Percentiles rank a stretch among this genome's conserved stretches.
Evolutionary conservation across 1,139 yeast species (phyloP).

Genomic region (Geotrichum klebahnii): DNA sequence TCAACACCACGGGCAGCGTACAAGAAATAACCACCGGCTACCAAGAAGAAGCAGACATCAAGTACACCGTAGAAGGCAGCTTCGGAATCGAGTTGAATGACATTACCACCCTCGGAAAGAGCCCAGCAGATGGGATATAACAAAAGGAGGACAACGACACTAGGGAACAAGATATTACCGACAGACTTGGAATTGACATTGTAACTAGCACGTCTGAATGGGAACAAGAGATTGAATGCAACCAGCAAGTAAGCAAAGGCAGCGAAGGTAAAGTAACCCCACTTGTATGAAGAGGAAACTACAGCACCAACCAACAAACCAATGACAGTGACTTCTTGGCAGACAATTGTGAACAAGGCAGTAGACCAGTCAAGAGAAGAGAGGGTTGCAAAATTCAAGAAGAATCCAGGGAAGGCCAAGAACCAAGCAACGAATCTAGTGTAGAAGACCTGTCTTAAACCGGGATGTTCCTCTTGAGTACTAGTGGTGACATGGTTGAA

Average conservation of each 20-base stretch:
- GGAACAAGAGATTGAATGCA: constrained; percentile 27
- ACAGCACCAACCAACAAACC: constrained; percentile 53
- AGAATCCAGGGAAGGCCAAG: constrained; percentile 54
- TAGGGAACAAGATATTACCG: constrained; percentile 21
- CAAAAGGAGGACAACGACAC: constrained; percentile 39
- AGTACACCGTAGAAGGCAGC: constrained; percentile 62
- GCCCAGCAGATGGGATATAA: constrained; percentile 62
- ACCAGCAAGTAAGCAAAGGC: constrained; percentile 33
- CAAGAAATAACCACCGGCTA: constrained; percentile 41
- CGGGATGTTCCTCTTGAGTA: constrained; percentile 38
- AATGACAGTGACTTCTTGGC: constrained; percentile 51
- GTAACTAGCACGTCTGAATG: constrained; percentile 27
- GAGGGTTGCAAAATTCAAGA: constrained; percentile 48
- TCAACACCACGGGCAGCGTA: constrained; percentile 25
- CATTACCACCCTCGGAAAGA: constrained; percentile 64
- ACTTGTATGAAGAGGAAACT: constrained; percentile 56
- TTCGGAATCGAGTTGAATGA: constrained; percentile 61
- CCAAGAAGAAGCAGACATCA: constrained; percentile 43
- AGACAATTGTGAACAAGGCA: constrained; percentile 43
- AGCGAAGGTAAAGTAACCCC: constrained; percentile 57
- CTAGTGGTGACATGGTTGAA: constrained; percentile 50
- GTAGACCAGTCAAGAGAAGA: constrained; percentile 44
- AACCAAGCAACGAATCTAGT: constrained; percentile 66
- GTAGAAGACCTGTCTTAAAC: constrained; percentile 60
- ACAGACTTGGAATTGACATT: constrained; percentile 15